Conservation (phyloP, 2,329 filamentous ascomycete genomes). For the Arthrobotrys entomopaga region DNA sequence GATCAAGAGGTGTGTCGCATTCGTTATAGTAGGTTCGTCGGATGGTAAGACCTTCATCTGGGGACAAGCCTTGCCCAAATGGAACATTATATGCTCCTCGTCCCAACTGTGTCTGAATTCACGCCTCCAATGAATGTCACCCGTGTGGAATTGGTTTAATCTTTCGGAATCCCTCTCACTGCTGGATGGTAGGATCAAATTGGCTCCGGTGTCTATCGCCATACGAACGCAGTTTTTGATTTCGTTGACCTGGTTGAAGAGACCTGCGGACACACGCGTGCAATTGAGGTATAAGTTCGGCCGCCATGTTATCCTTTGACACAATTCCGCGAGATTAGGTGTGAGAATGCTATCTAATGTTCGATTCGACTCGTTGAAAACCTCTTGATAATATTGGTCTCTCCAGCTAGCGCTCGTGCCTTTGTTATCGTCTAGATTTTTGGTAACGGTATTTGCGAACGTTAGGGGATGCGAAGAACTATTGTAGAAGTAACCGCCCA, state of each 20-base stretch:
- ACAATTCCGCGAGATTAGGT: conserved; percentile 36
- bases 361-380: conserved; percentile 30
- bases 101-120: conserved; percentile 37
- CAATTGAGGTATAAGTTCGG: conserved; percentile 39
- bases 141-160: conserved; percentile 22
- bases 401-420: conserved; percentile 13
- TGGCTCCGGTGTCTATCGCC: conserved; percentile 37
- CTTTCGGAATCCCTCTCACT: conserved; percentile 33
- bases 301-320: conserved; percentile 29
- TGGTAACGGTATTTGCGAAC: background rate
- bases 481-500: conserved; percentile 8
- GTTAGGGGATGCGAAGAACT: conserved; percentile 10
- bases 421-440: conserved; percentile 11
- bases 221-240: conserved; percentile 44
- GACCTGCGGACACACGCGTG: conserved; percentile 24
- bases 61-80: conserved; percentile 29
- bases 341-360: conserved; percentile 25
- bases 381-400: conserved; percentile 26
- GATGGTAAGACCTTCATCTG: conserved; percentile 41
- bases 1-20: conserved; percentile 27
- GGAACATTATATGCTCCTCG: conserved; percentile 34
- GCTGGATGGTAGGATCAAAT: conserved; percentile 31
- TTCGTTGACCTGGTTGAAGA: conserved; percentile 46
- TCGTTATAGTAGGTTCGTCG: conserved; percentile 26
- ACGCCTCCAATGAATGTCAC: conserved; percentile 20